Conservation (phyloP, 1,284 basidiomycete species). For the Ustilago shanxiensis region DNA sequence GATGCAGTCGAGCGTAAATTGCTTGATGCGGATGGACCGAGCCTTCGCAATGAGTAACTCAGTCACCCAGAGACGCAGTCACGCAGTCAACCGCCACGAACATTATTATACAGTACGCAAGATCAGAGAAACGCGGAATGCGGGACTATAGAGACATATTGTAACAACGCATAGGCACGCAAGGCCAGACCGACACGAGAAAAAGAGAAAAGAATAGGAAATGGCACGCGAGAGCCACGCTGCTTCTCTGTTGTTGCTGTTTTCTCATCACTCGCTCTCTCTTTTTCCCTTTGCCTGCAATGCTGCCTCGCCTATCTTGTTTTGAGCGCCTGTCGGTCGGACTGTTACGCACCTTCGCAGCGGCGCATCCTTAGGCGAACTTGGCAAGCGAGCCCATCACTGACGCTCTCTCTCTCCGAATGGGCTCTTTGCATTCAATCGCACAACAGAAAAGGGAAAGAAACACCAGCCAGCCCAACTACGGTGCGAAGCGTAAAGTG, state of each 20-base stretch:
- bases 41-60: neutral
- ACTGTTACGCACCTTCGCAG: neutral
- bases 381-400: neutral
- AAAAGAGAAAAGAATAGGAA: neutral
- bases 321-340: conserved; percentile 3
- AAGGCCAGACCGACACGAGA: too few relatives aligned
- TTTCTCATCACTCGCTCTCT: too few relatives aligned
- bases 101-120: too few relatives aligned
- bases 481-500: too few relatives aligned
- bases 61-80: neutral
- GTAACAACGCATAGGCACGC: too few relatives aligned
- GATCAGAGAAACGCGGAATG: too few relatives aligned
- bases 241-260: too few relatives aligned
- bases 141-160: too few relatives aligned
- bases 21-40: conserved; percentile 7
- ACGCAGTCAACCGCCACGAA: neutral
- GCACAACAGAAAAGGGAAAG: too few relatives aligned
- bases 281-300: neutral
- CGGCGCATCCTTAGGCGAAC: conserved; percentile 8
- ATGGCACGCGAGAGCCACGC: neutral
- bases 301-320: neutral
- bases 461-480: too few relatives aligned
- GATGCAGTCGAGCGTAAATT: neutral
- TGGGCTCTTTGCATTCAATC: neutral
- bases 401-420: neutral